Base-by-base conservation (phyloP, 1,284 basidiomycete genomes). In the Inonotus hispidus region DNA sequence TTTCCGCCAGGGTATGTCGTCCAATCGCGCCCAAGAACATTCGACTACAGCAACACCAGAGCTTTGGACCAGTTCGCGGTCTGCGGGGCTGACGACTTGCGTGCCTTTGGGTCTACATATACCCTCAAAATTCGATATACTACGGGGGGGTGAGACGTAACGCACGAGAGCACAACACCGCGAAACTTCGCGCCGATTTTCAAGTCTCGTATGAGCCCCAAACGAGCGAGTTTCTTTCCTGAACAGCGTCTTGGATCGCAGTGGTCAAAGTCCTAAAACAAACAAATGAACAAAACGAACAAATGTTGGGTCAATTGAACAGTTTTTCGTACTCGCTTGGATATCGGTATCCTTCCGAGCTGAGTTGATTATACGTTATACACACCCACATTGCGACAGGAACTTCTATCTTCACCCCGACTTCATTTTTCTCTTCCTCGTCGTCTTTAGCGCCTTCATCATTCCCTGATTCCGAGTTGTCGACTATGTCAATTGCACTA, bases 221-320 rank as follows among this genome's bases (percentile, higher is more conserved):
- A 80, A 3, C 96, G 80, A 0, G 93, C 79, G 0, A 99, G 83
- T 71, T 95, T 96, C 78, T 98, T 98, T 11, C 96, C 96, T 7
- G 93, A 95, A 70, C 96, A 99, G 39, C 93, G 85, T 56, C 87
- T 86, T 0, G 96, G 95, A 73, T 99, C 95, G 72, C 96, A 98
- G 71, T 98, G 96, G 71, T 93, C 90, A 73, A 99, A 98, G 72
- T 98, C 96, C 93, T 94, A 57, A 10, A 45, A 64, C 23, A 41
- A 41, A 19, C 11, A 41, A 19, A 43, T 21, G 60, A 4, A 55
- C 7, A 19, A 23, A 25, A 54, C 10, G n/a, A 37, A 19, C n/a
- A 57, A 38, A 21, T 57, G n/a, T 47, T 2, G 50, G 21, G 39
- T 43, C n/a, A n/a, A n/a, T n/a, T n/a, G n/a, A n/a, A n/a, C n/a